phyloP scores from a whole-genome alignment of 1,284 basidiomycete genomes.

The Ganoderma sinense region DNA sequence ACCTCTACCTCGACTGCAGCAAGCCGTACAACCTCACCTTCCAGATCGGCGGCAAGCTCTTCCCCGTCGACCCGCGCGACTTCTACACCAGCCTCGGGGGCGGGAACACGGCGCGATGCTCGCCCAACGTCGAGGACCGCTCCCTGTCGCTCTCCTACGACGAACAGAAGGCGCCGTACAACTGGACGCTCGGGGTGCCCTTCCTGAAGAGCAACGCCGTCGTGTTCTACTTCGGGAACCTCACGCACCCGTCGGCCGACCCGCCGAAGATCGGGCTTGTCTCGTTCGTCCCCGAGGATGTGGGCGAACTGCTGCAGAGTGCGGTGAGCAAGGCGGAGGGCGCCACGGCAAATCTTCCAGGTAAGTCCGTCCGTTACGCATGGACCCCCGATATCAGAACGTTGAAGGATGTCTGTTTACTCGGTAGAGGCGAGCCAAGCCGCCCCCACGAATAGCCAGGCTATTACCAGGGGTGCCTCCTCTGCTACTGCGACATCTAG shows the following conservation, averaged over 20 bases:
- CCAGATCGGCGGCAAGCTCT: conserved; percentile 66
- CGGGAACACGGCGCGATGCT: conserved; percentile 51
- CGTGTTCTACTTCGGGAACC: conserved; percentile 74
- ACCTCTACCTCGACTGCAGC: conserved; percentile 51
- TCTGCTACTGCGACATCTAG: not conserved
- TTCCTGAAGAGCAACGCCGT: conserved; percentile 50
- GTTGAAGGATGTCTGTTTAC: no score
- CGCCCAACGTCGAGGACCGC: conserved; percentile 52
- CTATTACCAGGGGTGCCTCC: not conserved
- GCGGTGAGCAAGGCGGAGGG: conserved; percentile 49
- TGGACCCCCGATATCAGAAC: not conserved
- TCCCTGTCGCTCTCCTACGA: conserved; percentile 9
- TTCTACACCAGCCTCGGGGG: conserved; percentile 50
- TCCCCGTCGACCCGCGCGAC: conserved; percentile 73
- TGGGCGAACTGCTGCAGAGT: conserved; percentile 46
- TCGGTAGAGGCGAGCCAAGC: conserved; percentile 7
- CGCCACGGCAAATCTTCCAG: conserved; percentile 43
- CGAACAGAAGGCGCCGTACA: conserved; percentile 13
- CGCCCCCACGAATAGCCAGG: not conserved
- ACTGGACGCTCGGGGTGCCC: conserved; percentile 49
- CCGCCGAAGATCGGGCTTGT: conserved; percentile 72
- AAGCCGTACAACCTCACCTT: conserved; percentile 49
- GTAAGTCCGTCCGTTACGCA: conserved; percentile 1
- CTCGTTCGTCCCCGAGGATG: conserved; percentile 68
- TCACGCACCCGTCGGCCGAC: conserved; percentile 67